Evolutionary conservation across 148 eudicot species (phyloP).

Genomic region (Chenopodium suecicum): DNA sequence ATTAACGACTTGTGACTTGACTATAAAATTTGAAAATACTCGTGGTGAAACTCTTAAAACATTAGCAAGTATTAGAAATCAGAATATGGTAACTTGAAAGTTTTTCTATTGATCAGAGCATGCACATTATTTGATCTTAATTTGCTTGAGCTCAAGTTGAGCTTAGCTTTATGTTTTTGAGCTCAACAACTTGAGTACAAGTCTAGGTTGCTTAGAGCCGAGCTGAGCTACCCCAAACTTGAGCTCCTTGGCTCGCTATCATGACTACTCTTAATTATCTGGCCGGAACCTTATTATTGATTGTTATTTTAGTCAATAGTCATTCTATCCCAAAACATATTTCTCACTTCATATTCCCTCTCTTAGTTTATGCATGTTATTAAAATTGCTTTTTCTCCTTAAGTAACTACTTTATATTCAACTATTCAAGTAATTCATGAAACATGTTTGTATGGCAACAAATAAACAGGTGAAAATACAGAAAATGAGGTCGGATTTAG

Average conservation of each 20-base stretch:
- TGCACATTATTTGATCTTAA: background rate
- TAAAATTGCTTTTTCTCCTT: too few species aligned
- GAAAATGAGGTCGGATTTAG: conserved; percentile 80
- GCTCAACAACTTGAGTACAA: background rate
- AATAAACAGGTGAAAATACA: conserved; percentile 70
- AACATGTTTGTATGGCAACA: background rate
- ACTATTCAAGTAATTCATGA: background rate
- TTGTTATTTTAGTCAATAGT: too few species aligned
- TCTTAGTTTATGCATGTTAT: background rate
- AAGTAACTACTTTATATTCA: background rate
- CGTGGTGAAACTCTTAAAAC: background rate
- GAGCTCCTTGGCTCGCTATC: background rate
- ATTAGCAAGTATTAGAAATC: background rate
- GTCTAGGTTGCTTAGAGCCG: background rate
- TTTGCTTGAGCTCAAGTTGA: background rate
- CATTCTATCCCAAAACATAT: too few species aligned
- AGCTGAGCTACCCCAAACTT: background rate
- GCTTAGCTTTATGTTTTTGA: background rate
- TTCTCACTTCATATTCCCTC: too few species aligned
- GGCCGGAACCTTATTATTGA: background rate
- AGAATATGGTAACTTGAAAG: background rate
- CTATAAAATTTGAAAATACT: background rate
- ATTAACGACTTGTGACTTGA: background rate
- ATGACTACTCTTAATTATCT: too few species aligned
- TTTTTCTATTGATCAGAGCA: too few species aligned